Conservation (phyloP, 2,329 filamentous ascomycete species). For the Trichoderma arundinaceum region DNA sequence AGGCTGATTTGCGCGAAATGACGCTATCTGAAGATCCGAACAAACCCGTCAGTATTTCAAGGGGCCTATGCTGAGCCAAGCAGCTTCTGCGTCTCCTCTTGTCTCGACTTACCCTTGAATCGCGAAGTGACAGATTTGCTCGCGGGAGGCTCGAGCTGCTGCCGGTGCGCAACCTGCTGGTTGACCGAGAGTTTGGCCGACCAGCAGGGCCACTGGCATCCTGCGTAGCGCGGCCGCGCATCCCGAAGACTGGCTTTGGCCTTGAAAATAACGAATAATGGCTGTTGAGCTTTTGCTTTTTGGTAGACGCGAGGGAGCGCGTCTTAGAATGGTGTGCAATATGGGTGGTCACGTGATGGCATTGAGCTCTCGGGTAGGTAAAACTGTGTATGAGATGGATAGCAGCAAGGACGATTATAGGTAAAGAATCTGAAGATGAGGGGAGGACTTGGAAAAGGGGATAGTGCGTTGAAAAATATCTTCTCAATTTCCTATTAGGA, state of each 20-base stretch:
- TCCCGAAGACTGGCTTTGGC: conserved; percentile 34
- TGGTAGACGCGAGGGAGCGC: conserved; percentile 22
- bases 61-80: too few relatives aligned
- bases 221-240: conserved; percentile 45
- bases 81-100: too few relatives aligned
- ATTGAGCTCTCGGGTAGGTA: background rate
- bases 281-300: conserved; percentile 3
- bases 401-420: background rate
- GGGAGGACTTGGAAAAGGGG: too few relatives aligned
- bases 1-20: conserved; percentile 59
- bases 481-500: too few relatives aligned
- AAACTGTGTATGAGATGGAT: background rate
- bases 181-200: conserved; percentile 41
- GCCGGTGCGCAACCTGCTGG: conserved; percentile 44
- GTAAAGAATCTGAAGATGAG: background rate
- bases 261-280: background rate
- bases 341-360: conserved; percentile 13
- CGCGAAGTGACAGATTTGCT: conserved; percentile 46
- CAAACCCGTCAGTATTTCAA: background rate
- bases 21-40: conserved; percentile 46
- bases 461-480: too few relatives aligned
- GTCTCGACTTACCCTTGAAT: conserved; percentile 47
- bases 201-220: conserved; percentile 42
- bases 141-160: conserved; percentile 46
- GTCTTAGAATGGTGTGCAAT: background rate